Conservation (phyloP, 2,329 filamentous ascomycete genomes). For the Aphanoascus verrucosus region DNA sequence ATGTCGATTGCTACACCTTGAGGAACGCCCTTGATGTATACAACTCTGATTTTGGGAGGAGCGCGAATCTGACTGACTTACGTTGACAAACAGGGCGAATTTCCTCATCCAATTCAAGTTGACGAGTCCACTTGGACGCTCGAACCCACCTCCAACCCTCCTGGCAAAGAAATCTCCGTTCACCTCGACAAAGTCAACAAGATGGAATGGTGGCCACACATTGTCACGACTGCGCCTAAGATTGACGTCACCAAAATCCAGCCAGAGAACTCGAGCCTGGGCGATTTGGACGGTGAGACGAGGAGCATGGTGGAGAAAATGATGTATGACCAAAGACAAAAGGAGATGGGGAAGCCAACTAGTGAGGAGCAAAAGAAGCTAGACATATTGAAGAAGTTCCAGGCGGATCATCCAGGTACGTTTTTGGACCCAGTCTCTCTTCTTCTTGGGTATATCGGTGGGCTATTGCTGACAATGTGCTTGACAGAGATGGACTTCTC, state of each 20-base stretch:
- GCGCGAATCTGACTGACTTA: neutral
- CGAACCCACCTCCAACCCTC: slow-evolving; percentile 46
- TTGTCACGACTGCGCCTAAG: slow-evolving; percentile 72
- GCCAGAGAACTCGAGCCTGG: slow-evolving; percentile 82
- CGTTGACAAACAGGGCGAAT: slow-evolving; percentile 55
- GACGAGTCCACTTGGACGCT: slow-evolving; percentile 96
- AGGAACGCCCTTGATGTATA: too few species aligned
- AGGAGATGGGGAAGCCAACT: slow-evolving; percentile 78
- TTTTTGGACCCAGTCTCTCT: slow-evolving; percentile 14
- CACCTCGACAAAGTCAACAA: slow-evolving; percentile 95
- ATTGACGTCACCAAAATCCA: slow-evolving; percentile 94
- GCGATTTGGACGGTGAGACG: slow-evolving; percentile 89
- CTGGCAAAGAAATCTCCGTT: slow-evolving; percentile 64
- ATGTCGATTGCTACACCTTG: slow-evolving; percentile 21
- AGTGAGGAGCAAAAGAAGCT: slow-evolving; percentile 93
- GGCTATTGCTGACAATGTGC: slow-evolving; percentile 13
- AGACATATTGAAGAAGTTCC: slow-evolving; percentile 87
- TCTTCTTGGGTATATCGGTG: neutral
- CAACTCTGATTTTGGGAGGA: too few species aligned
- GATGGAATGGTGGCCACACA: slow-evolving; percentile 97
- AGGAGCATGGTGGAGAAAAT: slow-evolving; percentile 99
- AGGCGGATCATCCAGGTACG: slow-evolving; percentile 56
- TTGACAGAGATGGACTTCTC: slow-evolving; percentile 55
- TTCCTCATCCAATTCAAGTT: slow-evolving; percentile 65
- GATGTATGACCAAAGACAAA: slow-evolving; percentile 98